Evolutionary conservation across 2,329 filamentous ascomycete genomes (phyloP).

Genomic region (Talaromyces sp.): DNA sequence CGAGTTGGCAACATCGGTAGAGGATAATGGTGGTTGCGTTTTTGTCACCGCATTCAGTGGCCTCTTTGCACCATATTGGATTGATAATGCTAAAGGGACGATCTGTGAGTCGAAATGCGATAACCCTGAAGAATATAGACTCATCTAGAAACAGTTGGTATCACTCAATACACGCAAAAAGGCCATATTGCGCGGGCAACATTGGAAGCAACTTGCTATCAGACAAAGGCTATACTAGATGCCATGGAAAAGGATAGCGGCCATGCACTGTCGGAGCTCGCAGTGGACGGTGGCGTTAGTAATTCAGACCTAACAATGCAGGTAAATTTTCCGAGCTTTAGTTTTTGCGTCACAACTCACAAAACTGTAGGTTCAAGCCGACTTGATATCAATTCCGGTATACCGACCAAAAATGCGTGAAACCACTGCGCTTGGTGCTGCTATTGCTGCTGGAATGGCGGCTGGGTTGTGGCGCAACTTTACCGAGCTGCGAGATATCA

Average conservation of each 20-base stretch:
- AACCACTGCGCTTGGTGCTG: constrained; percentile 78
- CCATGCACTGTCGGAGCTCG: constrained; percentile 68
- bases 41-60: constrained; percentile 90
- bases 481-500: constrained; percentile 67
- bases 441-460: constrained; percentile 79
- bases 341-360: constrained; percentile 2
- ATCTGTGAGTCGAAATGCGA: constrained; percentile 50
- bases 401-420: constrained; percentile 80
- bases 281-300: constrained; percentile 84
- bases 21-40: constrained; percentile 76
- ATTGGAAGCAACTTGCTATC: constrained; percentile 85
- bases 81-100: constrained; percentile 84
- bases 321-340: constrained; percentile 29
- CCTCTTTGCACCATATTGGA: constrained; percentile 90
- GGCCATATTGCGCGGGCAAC: constrained; percentile 86
- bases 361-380: constrained; percentile 64
- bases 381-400: constrained; percentile 74
- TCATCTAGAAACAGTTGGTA: constrained; percentile 53
- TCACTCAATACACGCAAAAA: constrained; percentile 78
- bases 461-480: constrained; percentile 72
- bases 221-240: constrained; percentile 87
- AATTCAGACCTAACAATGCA: constrained; percentile 87
- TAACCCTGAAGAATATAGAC: constrained; percentile 8
- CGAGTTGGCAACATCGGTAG: constrained; percentile 58
- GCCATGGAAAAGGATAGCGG: constrained; percentile 86